These are phyloP conservation scores for Marchantia polymorpha DNA, from an alignment of 225 moss, liverwort and hornwort genomes.

Conservation along the genomic window DNA sequence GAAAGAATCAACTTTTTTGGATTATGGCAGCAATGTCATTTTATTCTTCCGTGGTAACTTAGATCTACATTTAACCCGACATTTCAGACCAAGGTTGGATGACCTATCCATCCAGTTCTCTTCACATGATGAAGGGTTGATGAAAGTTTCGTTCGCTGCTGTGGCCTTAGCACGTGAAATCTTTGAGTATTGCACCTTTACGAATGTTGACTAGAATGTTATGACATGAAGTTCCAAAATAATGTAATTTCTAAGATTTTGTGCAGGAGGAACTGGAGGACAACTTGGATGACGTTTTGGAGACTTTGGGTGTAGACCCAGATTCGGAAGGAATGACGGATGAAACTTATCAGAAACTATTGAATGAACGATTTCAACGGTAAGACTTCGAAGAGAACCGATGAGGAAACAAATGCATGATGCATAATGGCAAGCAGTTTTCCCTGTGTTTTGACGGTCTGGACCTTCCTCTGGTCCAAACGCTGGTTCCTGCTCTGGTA, in stretches of 20 bases:
- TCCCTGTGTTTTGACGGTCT: neutral
- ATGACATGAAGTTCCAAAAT: neutral
- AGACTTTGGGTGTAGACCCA: conserved; percentile 31
- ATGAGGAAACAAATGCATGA: neutral
- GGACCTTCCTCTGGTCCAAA: neutral
- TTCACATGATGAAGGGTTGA: too few relatives aligned
- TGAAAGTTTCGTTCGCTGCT: too few relatives aligned
- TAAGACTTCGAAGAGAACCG: neutral
- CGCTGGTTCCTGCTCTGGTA: neutral
- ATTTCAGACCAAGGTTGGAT: neutral
- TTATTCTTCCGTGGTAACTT: neutral
- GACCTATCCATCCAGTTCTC: neutral
- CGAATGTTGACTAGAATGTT: neutral
- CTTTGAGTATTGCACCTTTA: too few relatives aligned
- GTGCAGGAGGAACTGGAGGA: conserved; percentile 29
- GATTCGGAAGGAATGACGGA: conserved; percentile 17
- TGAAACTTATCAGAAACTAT: conserved; percentile 23
- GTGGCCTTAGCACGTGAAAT: too few relatives aligned
- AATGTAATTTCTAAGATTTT: neutral
- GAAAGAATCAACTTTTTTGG: neutral
- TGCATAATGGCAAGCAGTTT: neutral
- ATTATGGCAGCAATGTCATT: neutral
- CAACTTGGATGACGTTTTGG: conserved; percentile 13
- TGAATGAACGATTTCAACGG: conserved; percentile 25
- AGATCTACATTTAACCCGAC: neutral